These are phyloP conservation scores for Hyphochytrium catenoides DNA, from an alignment of 352 stramenopile species.

Conservation along the genomic window DNA sequence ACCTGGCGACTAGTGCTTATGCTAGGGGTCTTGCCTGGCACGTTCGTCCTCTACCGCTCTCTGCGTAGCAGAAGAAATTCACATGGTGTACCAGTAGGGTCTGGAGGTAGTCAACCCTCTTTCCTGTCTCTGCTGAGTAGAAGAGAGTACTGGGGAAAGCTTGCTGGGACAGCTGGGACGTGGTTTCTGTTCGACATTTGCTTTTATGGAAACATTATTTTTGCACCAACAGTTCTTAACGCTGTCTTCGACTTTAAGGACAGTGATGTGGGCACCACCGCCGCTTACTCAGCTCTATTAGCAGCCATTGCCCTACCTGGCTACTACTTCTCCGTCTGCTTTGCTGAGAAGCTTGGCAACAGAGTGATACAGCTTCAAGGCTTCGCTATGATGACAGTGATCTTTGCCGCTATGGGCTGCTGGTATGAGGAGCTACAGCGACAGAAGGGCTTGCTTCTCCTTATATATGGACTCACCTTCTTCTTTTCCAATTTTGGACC, in stretches of 20 bases:
- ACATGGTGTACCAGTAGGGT: slow-evolving; percentile 1
- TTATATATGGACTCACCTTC: slow-evolving; percentile 45
- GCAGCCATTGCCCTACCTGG: slow-evolving; percentile 36
- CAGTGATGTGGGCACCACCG: slow-evolving; percentile 24
- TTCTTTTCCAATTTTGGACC: slow-evolving; percentile 69
- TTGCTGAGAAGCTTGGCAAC: slow-evolving; percentile 36
- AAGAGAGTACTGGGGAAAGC: slow-evolving; percentile 4
- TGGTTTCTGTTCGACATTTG: slow-evolving; percentile 78
- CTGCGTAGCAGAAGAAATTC: slow-evolving; percentile 4
- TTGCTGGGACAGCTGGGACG: slow-evolving; percentile 45
- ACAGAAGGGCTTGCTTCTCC: slow-evolving; percentile 19
- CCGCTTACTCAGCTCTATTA: slow-evolving; percentile 33
- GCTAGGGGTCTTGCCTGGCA: slow-evolving; percentile 21
- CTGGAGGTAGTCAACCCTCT: neutral
- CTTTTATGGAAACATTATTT: slow-evolving; percentile 69
- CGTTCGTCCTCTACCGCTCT: slow-evolving; percentile 28
- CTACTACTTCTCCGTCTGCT: neutral
- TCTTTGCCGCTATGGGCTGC: slow-evolving; percentile 29
- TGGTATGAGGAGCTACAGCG: slow-evolving; percentile 24
- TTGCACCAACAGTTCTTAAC: slow-evolving; percentile 48
- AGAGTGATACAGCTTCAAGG: slow-evolving; percentile 49
- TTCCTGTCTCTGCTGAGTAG: neutral
- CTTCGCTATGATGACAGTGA: slow-evolving; percentile 30
- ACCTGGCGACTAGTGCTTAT: slow-evolving; percentile 27
- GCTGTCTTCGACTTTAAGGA: slow-evolving; percentile 32